A percentile compares a stretch with the other conserved stretches of the same genome.
Conservation (phyloP, 2,329 filamentous ascomycete species). For the Capronia americana region DNA sequence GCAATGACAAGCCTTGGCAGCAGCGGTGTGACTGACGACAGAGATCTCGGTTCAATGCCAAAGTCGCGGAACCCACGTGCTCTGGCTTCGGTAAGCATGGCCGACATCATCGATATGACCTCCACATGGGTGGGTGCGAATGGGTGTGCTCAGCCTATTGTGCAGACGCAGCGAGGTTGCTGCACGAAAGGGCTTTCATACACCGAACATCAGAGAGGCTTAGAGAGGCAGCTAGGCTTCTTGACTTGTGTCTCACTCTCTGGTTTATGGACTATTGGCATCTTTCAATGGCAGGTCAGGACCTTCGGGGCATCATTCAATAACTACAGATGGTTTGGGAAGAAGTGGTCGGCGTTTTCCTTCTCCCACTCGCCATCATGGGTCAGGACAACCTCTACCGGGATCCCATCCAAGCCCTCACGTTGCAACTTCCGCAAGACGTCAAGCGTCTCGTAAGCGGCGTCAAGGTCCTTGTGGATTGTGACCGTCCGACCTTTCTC, state of each 20-base stretch:
- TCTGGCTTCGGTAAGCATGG: not conserved
- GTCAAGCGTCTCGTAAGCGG: constrained; percentile 52
- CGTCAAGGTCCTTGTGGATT: constrained; percentile 57
- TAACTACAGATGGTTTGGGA: constrained; percentile 20
- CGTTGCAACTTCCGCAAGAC: constrained; percentile 42
- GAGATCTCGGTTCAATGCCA: not conserved
- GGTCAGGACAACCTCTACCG: constrained; percentile 30
- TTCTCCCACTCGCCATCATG: constrained; percentile 32
- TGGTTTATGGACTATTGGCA: not conserved
- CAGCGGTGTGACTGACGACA: not conserved
- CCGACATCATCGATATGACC: not conserved
- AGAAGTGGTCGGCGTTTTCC: constrained; percentile 26
- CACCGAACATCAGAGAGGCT: not conserved
- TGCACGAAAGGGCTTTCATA: not conserved
- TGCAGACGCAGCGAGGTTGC: not conserved
- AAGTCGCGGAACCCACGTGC: not conserved
- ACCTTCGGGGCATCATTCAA: not conserved
- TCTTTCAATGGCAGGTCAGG: not conserved
- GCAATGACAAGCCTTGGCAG: not conserved
- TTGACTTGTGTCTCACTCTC: not conserved
- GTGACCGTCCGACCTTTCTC: constrained; percentile 52
- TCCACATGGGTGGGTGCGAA: not conserved
- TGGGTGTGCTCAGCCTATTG: not conserved
- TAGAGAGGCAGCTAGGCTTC: not conserved
- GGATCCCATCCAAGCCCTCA: constrained; percentile 18